Evolutionary conservation across 768 basidiomycete species (phyloP).

Genomic region (Sporobolomyces pararoseus): DNA sequence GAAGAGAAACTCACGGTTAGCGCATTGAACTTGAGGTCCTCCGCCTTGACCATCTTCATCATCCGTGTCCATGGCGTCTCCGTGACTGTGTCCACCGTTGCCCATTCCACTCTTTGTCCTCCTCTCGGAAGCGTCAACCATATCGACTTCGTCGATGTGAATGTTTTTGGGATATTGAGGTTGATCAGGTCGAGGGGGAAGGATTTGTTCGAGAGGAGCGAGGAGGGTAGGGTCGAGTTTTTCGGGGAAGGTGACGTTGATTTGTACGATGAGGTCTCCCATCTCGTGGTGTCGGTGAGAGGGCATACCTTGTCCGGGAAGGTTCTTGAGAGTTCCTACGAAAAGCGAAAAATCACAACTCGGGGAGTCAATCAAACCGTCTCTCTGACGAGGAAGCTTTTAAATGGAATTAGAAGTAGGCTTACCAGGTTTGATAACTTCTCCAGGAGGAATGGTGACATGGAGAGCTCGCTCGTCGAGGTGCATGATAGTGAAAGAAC

Average conservation of each 20-base stretch:
- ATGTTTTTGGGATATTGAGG: constrained; percentile 63
- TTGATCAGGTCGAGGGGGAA: constrained; percentile 65
- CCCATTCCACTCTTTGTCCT: constrained; percentile 54
- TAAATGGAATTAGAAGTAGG: constrained; percentile 19
- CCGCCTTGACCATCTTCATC: constrained; percentile 63
- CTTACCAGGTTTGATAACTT: constrained; percentile 88
- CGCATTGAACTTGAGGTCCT: constrained; percentile 90
- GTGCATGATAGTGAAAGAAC: constrained; percentile 82
- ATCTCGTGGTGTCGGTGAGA: constrained; percentile 95
- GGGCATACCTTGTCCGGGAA: constrained; percentile 95
- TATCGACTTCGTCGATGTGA: constrained; percentile 69
- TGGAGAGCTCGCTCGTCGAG: constrained; percentile 85
- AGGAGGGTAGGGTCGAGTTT: constrained; percentile 64
- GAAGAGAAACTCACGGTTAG: constrained; percentile 47
- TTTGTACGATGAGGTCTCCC: constrained; percentile 84
- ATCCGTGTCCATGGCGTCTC: constrained; percentile 76
- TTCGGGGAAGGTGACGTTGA: constrained; percentile 86
- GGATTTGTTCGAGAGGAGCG: constrained; percentile 72
- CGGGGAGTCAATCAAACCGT: constrained; percentile 14
- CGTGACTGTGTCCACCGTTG: constrained; percentile 59
- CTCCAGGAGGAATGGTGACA: constrained; percentile 76
- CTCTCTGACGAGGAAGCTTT: neutral
- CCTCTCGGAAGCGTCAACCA: constrained; percentile 60
- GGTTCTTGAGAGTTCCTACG: constrained; percentile 79
- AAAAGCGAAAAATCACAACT: constrained; percentile 1